These are phyloP conservation scores for Dryas drummondii DNA, from an alignment of 306 rosid genomes.

Conservation along the genomic window DNA sequence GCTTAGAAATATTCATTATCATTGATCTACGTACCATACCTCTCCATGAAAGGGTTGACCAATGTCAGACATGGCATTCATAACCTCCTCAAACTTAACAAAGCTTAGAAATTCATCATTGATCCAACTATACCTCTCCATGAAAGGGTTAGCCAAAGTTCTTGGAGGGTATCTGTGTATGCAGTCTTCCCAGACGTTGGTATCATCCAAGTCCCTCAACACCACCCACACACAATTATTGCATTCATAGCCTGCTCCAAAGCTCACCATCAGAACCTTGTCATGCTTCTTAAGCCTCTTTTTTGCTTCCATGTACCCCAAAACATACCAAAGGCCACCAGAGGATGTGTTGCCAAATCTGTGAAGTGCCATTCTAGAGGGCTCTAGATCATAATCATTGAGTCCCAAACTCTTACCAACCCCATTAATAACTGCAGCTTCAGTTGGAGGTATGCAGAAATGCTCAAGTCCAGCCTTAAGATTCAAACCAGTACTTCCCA, in stretches of 20 bases:
- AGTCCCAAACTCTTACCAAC: conserved; percentile 64
- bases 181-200: conserved; percentile 74
- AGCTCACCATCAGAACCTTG: conserved; percentile 73
- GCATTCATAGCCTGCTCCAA: conserved; percentile 92
- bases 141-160: conserved; percentile 51
- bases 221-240: conserved; percentile 88
- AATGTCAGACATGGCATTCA: background rate
- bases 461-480: conserved; percentile 71
- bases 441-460: conserved; percentile 78
- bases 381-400: conserved; percentile 69
- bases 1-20: background rate
- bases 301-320: conserved; percentile 90
- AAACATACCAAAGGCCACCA: conserved; percentile 85
- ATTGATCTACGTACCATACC: background rate
- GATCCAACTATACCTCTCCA: conserved; percentile 69
- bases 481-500: conserved; percentile 35
- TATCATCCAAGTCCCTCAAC: conserved; percentile 51
- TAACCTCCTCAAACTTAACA: conserved; percentile 43
- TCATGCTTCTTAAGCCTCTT: conserved; percentile 71
- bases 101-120: conserved; percentile 59
- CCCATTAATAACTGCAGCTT: conserved; percentile 71
- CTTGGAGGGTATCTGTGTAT: conserved; percentile 58
- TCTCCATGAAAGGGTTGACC: background rate
- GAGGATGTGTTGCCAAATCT: conserved; percentile 86
- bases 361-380: conserved; percentile 81